Evolutionary conservation across 2,329 filamentous ascomycete species (phyloP).

Genomic region (Aspergillus bombycis): DNA sequence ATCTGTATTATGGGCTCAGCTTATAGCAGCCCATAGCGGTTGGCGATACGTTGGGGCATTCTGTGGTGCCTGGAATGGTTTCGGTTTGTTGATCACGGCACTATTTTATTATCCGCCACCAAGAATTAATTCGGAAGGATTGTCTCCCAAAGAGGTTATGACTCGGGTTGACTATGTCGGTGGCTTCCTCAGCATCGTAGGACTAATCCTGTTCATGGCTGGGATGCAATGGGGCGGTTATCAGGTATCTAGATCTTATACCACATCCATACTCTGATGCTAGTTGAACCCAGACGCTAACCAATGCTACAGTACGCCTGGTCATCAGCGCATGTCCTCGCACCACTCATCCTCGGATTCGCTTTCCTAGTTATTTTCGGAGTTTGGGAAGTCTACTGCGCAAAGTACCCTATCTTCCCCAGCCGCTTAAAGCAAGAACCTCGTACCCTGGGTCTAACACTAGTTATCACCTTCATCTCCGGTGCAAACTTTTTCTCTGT

Average conservation of each 20-base stretch:
- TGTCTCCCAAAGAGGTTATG: conserved; percentile 45
- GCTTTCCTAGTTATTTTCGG: conserved; percentile 47
- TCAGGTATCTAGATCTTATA: conserved; percentile 33
- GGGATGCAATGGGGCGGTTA: conserved; percentile 58
- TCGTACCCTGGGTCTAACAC: conserved; percentile 55
- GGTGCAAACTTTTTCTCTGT: conserved; percentile 63
- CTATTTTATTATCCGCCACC: conserved; percentile 52
- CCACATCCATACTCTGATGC: background rate
- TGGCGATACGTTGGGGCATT: conserved; percentile 51
- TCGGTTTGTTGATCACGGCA: conserved; percentile 46
- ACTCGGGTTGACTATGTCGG: conserved; percentile 56
- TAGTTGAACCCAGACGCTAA: background rate
- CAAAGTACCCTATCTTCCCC: conserved; percentile 52
- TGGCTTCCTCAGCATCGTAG: conserved; percentile 51
- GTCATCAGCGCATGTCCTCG: conserved; percentile 50
- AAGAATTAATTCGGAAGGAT: conserved; percentile 43
- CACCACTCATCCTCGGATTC: conserved; percentile 50
- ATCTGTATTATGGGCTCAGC: conserved; percentile 64
- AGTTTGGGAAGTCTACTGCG: conserved; percentile 52
- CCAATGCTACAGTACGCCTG: conserved; percentile 42
- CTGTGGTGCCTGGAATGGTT: conserved; percentile 45
- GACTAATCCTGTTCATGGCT: conserved; percentile 52
- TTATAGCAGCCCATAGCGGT: conserved; percentile 51
- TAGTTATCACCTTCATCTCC: conserved; percentile 62
- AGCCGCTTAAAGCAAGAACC: conserved; percentile 50